Evolutionary conservation across 345 rosid species (phyloP).

Genomic region (Populus ilicifolia): DNA sequence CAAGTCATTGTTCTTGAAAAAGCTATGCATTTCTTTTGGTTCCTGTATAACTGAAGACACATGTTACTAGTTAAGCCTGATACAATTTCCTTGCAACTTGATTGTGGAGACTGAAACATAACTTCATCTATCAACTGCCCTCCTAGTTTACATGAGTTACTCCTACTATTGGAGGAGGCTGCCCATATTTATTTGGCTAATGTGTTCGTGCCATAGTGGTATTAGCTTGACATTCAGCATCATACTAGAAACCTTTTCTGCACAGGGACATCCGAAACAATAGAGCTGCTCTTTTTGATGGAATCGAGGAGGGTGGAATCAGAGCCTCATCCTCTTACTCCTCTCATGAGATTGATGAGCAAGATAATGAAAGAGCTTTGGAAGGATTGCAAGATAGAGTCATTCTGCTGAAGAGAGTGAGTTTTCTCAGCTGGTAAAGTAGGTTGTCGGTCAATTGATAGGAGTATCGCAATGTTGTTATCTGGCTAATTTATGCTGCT

Average conservation of each 20-base stretch:
- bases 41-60: neutral
- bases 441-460: neutral
- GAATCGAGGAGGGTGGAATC: slow-evolving; percentile 95
- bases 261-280: slow-evolving; percentile 68
- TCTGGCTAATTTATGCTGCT: neutral
- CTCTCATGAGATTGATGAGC: slow-evolving; percentile 85
- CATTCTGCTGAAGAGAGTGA: slow-evolving; percentile 78
- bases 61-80: neutral
- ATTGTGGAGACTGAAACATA: neutral
- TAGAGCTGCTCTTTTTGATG: slow-evolving; percentile 78
- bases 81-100: neutral
- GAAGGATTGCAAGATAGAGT: slow-evolving; percentile 95
- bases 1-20: neutral
- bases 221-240: neutral
- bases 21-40: neutral
- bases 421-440: slow-evolving; percentile 12
- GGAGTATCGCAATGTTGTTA: neutral
- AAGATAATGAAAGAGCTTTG: slow-evolving; percentile 84
- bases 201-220: neutral
- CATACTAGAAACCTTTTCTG: neutral
- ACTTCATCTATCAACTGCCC: neutral
- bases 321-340: slow-evolving; percentile 78
- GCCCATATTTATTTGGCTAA: neutral
- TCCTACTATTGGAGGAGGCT: neutral
- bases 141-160: neutral